phyloP scores from a whole-genome alignment of 768 basidiomycete genomes.

The Boletus reticuloceps region DNA sequence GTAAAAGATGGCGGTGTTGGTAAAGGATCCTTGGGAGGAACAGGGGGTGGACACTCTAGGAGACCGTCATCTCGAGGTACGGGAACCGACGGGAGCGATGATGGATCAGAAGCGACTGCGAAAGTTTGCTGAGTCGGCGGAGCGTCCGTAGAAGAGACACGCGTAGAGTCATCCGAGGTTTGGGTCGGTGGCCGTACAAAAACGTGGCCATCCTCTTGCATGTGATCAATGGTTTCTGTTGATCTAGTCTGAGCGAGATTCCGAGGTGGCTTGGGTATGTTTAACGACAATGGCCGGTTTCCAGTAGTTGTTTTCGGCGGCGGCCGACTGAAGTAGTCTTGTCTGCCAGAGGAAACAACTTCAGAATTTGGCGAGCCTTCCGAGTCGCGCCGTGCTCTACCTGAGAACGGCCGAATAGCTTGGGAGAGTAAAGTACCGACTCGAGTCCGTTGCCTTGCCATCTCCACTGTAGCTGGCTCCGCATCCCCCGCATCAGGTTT shows the following conservation, averaged over 20 bases:
- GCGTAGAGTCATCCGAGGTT: conserved; percentile 12
- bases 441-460: conserved; percentile 40
- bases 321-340: conserved; percentile 22
- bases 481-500: conserved; percentile 43
- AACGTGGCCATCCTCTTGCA: background rate
- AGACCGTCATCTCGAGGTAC: conserved; percentile 11
- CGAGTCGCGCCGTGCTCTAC: conserved; percentile 38
- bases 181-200: conserved; percentile 11
- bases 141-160: conserved; percentile 14
- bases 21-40: conserved; percentile 27
- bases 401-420: conserved; percentile 48
- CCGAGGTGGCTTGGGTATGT: conserved; percentile 19
- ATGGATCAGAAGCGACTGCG: conserved; percentile 8
- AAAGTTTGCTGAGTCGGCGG: conserved; percentile 3
- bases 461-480: conserved; percentile 33
- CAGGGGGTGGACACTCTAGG: conserved; percentile 26
- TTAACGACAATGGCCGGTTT: conserved; percentile 20
- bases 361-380: conserved; percentile 30
- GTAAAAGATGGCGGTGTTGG: conserved; percentile 27
- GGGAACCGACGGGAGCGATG: conserved; percentile 12
- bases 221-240: conserved; percentile 24
- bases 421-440: conserved; percentile 55
- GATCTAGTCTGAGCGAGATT: conserved; percentile 23
- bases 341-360: conserved; percentile 16
- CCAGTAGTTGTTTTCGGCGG: conserved; percentile 9